phyloP scores from a whole-genome alignment of 2,329 filamentous ascomycete species.

The Arthrobotrys megalospora region DNA sequence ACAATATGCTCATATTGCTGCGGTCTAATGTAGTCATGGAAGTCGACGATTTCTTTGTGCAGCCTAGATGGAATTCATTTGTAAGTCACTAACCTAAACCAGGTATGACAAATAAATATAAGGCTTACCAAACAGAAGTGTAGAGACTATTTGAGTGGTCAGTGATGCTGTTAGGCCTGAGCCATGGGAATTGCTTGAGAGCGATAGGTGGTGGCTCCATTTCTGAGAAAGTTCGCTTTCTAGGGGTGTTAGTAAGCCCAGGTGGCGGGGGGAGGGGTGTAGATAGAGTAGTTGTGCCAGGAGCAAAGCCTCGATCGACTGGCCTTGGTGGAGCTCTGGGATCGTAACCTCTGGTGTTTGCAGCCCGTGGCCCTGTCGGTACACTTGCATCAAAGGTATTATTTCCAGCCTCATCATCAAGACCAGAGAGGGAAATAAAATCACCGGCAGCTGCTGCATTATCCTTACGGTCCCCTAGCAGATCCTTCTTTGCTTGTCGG shows the following conservation, averaged over 20 bases:
- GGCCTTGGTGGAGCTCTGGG: neutral
- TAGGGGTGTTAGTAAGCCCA: constrained; percentile 52
- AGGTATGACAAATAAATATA: constrained; percentile 28
- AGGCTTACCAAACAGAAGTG: constrained; percentile 74
- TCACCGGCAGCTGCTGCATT: constrained; percentile 73
- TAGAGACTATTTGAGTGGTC: constrained; percentile 73
- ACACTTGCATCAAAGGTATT: constrained; percentile 64
- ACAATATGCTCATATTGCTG: constrained; percentile 82
- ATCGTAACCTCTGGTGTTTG: constrained; percentile 11
- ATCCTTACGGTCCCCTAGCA: constrained; percentile 39
- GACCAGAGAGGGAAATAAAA: constrained; percentile 87
- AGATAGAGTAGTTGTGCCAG: constrained; percentile 27
- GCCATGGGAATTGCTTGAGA: constrained; percentile 76
- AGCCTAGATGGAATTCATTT: constrained; percentile 72
- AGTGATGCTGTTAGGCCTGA: constrained; percentile 65
- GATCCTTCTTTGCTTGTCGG: constrained; percentile 63
- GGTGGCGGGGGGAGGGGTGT: constrained; percentile 54
- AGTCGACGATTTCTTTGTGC: constrained; percentile 90
- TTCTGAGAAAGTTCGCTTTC: constrained; percentile 61
- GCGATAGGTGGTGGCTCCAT: constrained; percentile 44
- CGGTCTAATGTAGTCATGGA: constrained; percentile 87
- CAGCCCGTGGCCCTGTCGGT: constrained; percentile 39
- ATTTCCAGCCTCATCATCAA: constrained; percentile 73
- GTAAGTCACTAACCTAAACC: neutral
- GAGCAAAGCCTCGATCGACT: constrained; percentile 60